Conservation (phyloP, 1,139 yeast genomes). For the Yamadazyma membranifaciens region DNA sequence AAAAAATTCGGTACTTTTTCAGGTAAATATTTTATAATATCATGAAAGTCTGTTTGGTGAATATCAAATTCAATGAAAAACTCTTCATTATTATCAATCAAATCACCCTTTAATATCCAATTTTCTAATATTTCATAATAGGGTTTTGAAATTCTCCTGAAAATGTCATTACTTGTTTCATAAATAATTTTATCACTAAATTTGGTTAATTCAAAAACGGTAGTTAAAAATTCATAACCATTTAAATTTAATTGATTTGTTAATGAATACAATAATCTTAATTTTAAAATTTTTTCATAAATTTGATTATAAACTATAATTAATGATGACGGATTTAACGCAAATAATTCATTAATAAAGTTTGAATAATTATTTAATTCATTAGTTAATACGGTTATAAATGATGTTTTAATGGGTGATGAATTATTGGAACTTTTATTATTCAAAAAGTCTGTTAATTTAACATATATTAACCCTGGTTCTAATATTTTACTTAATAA, state of each 20-base stretch:
- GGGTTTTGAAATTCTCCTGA: slow-evolving; percentile 52
- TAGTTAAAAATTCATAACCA: slow-evolving; percentile 59
- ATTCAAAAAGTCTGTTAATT: slow-evolving; percentile 24
- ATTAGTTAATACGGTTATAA: slow-evolving; percentile 52
- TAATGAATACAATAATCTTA: slow-evolving; percentile 56
- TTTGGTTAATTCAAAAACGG: slow-evolving; percentile 48
- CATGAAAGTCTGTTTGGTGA: slow-evolving; percentile 30
- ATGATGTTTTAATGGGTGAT: slow-evolving; percentile 65
- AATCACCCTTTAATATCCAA: slow-evolving; percentile 73
- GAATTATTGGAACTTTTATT: slow-evolving; percentile 9
- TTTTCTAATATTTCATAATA: slow-evolving; percentile 59
- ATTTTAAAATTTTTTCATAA: slow-evolving; percentile 41
- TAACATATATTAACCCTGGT: slow-evolving; percentile 66
- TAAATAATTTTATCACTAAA: slow-evolving; percentile 64
- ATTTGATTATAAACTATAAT: slow-evolving; percentile 46
- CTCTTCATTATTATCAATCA: slow-evolving; percentile 57
- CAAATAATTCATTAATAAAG: slow-evolving; percentile 53
- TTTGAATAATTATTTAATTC: slow-evolving; percentile 55
- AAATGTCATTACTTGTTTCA: slow-evolving; percentile 42
- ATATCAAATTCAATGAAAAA: slow-evolving; percentile 58
- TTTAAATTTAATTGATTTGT: slow-evolving; percentile 33
- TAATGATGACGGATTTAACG: slow-evolving; percentile 33
- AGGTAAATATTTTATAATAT: slow-evolving; percentile 32
- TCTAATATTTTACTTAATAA: slow-evolving; percentile 62
- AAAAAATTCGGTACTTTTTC: slow-evolving; percentile 62